phyloP scores from a whole-genome alignment of 2,329 filamentous ascomycete species.

The Taxawa tesnikishii region DNA sequence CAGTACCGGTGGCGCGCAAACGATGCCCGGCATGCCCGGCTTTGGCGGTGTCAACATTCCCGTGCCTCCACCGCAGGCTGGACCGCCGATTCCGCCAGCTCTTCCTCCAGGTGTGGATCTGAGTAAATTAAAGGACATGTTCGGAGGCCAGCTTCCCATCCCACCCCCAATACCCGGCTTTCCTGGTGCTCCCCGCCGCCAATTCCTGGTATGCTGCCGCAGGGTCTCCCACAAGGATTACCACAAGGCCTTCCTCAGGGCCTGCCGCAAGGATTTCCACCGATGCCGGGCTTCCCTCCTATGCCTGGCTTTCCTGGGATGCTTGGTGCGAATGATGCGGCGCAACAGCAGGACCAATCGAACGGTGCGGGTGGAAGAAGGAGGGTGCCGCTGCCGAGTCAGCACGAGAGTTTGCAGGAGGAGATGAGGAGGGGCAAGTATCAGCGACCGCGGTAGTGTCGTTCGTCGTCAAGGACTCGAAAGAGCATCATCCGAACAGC shows the following conservation, averaged over 20 bases:
- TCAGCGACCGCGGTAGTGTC: constrained; percentile 24
- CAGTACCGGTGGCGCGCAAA: constrained; percentile 28
- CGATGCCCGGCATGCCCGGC: constrained; percentile 11
- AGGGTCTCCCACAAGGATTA: no score
- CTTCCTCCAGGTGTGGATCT: constrained; percentile 18
- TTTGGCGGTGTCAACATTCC: constrained; percentile 10
- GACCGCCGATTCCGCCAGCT: constrained; percentile 9
- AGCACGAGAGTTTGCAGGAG: constrained; percentile 67
- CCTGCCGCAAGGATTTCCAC: no score
- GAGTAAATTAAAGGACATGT: constrained; percentile 17
- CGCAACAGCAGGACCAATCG: constrained; percentile 6
- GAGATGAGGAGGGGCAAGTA: constrained; percentile 54
- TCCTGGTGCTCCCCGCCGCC: constrained; percentile 8
- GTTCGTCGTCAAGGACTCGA: neutral
- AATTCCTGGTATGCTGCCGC: constrained; percentile 13
- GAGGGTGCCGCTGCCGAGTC: constrained; percentile 64
- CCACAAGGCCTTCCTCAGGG: no score
- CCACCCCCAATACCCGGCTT: constrained; percentile 13
- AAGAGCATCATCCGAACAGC: no score
- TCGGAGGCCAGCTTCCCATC: constrained; percentile 16
- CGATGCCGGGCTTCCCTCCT: constrained; percentile 15
- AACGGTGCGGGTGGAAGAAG: constrained; percentile 33
- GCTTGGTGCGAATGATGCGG: constrained; percentile 13
- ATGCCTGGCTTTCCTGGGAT: constrained; percentile 14
- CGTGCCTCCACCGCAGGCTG: constrained; percentile 10